These are phyloP conservation scores for Hippophae tibetana DNA, from an alignment of 306 rosid species.

Conservation along the genomic window DNA sequence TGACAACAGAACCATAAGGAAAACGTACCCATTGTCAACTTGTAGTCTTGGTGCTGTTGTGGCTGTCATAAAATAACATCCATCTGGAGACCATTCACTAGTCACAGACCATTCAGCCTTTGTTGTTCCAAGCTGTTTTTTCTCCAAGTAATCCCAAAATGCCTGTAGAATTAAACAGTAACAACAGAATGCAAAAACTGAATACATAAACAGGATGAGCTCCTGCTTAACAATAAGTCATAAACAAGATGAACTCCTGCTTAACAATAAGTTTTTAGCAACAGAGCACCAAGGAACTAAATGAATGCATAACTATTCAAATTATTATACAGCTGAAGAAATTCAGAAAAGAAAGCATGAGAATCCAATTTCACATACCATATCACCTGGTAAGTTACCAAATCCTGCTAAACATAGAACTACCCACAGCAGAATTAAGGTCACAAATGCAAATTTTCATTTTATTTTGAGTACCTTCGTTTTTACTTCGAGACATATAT, in stretches of 20 bases:
- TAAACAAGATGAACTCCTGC: neutral
- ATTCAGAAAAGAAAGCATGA: slow-evolving; percentile 1
- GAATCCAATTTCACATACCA: slow-evolving; percentile 51
- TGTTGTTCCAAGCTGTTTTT: slow-evolving; percentile 57
- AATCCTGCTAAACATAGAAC: slow-evolving; percentile 93
- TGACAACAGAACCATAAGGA: neutral
- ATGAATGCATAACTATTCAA: neutral
- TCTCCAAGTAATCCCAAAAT: slow-evolving; percentile 78
- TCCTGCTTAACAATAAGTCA: neutral
- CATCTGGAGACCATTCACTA: slow-evolving; percentile 96
- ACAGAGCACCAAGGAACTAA: neutral
- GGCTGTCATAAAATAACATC: slow-evolving; percentile 91
- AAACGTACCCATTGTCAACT: slow-evolving; percentile 84
- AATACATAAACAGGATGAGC: slow-evolving; percentile 4
- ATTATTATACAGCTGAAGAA: neutral
- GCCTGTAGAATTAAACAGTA: slow-evolving; percentile 40
- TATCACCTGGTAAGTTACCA: slow-evolving; percentile 90
- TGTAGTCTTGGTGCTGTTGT: slow-evolving; percentile 97
- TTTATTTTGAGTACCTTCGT: neutral
- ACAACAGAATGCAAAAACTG: slow-evolving; percentile 12
- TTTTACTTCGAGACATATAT: slow-evolving; percentile 6
- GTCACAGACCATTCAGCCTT: slow-evolving; percentile 89
- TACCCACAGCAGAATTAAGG: slow-evolving; percentile 50
- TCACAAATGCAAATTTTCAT: slow-evolving; percentile 7
- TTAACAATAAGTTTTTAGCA: neutral